Evolutionary conservation across 257 asterid genomes (phyloP).

Genomic region (Plantago major): DNA sequence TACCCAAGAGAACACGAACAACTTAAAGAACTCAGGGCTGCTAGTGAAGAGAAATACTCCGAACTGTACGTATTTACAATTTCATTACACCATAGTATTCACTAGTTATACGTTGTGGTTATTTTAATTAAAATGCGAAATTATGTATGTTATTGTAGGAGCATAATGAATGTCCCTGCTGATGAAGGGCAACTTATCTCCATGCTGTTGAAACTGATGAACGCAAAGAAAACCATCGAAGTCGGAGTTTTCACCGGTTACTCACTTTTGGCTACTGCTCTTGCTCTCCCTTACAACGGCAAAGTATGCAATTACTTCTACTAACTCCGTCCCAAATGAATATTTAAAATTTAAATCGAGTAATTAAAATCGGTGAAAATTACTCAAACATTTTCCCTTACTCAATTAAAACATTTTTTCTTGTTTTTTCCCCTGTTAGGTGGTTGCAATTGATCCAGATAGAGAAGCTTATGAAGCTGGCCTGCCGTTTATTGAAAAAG

Average conservation of each 20-base stretch:
- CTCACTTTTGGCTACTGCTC: constrained; percentile 47
- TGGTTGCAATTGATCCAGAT: constrained; percentile 47
- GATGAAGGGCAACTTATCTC: constrained; percentile 51
- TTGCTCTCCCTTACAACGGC: constrained; percentile 48
- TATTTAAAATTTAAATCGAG: background rate
- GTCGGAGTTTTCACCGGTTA: constrained; percentile 63
- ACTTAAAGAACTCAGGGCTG: constrained; percentile 45
- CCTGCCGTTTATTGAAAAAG: constrained; percentile 45
- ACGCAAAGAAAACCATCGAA: constrained; percentile 56
- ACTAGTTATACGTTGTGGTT: too few species aligned
- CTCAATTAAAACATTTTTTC: background rate
- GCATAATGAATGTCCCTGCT: constrained; percentile 45
- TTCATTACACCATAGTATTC: too few species aligned
- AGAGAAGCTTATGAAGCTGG: constrained; percentile 52
- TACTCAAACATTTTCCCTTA: too few species aligned
- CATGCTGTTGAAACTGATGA: constrained; percentile 46
- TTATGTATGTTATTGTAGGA: constrained; percentile 29
- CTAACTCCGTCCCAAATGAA: too few species aligned
- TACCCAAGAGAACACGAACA: constrained; percentile 53
- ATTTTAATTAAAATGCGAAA: background rate
- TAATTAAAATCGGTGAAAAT: background rate
- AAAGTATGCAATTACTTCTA: constrained; percentile 27
- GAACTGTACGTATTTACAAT: constrained; percentile 17
- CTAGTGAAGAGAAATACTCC: constrained; percentile 40
- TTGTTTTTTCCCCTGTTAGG: constrained; percentile 13